Percentiles rank a stretch among this genome's conserved stretches.
Conservation (phyloP, 2,329 filamentous ascomycete species). For the Sporothrix schenckii region DNA sequence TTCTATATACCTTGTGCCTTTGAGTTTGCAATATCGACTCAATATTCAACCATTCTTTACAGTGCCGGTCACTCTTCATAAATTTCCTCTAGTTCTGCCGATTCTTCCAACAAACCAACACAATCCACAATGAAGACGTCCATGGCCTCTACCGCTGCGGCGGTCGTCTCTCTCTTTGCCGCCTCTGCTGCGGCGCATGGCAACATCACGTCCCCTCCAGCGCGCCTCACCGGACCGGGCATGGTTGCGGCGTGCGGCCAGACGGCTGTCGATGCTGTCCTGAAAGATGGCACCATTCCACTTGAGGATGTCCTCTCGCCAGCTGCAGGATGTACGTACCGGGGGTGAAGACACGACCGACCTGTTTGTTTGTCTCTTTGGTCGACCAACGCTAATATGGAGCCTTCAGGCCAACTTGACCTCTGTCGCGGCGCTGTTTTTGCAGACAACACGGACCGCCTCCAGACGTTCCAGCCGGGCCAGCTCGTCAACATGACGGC, state of each 20-base stretch:
- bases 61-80: constrained; percentile 2
- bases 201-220: constrained; percentile 47
- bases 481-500: constrained; percentile 50
- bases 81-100: neutral
- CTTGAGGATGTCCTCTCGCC: constrained; percentile 41
- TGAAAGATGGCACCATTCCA: constrained; percentile 45
- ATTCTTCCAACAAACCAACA: neutral
- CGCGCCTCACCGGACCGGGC: constrained; percentile 49
- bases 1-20: neutral
- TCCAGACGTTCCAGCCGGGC: constrained; percentile 50
- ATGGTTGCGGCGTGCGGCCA: constrained; percentile 52
- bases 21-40: neutral
- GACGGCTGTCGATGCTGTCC: constrained; percentile 45
- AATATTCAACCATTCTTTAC: neutral
- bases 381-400: neutral
- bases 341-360: no score
- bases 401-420: constrained; percentile 45
- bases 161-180: constrained; percentile 36
- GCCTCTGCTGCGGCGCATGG: constrained; percentile 49
- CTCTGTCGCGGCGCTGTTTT: constrained; percentile 54
- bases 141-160: constrained; percentile 34
- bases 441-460: constrained; percentile 49
- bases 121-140: constrained; percentile 8
- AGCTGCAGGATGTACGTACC: constrained; percentile 40
- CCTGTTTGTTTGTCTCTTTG: no score